phyloP scores from a whole-genome alignment of 73 alveolate genomes.

The Paramecium tetraurelia region DNA sequence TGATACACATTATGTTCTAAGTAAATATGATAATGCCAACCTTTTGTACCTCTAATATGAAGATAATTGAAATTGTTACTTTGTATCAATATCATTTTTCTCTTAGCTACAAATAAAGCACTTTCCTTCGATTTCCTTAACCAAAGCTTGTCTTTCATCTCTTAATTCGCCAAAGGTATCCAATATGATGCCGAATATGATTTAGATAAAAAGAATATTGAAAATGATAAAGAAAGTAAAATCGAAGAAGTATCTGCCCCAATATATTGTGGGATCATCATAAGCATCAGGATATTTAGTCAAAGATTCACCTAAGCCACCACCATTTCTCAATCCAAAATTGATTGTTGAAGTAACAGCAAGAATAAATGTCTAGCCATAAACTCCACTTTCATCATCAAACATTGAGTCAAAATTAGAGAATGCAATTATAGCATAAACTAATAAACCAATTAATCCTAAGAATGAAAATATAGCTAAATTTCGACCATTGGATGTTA shows the following conservation, averaged over 20 bases:
- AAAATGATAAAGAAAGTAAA: conserved; percentile 56
- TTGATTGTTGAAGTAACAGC: conserved; percentile 56
- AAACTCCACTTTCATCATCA: not conserved
- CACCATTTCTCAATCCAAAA: conserved; percentile 60
- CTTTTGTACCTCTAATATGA: conserved; percentile 28
- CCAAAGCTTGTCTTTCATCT: conserved; percentile 56
- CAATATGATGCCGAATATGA: conserved; percentile 58
- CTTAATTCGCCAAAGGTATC: conserved; percentile 63
- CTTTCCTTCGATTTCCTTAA: conserved; percentile 44
- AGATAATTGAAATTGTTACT: not conserved
- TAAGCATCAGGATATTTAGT: not conserved
- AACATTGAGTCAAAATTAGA: not conserved
- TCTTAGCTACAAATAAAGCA: conserved; percentile 44
- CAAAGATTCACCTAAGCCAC: conserved; percentile 46
- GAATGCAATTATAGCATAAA: conserved; percentile 50
- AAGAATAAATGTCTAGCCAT: conserved; percentile 22
- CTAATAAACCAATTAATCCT: conserved; percentile 18
- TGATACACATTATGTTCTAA: conserved; percentile 76
- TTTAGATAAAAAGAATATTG: conserved; percentile 48
- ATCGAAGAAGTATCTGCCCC: conserved; percentile 57
- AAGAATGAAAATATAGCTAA: conserved; percentile 45
- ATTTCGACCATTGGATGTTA: conserved; percentile 51
- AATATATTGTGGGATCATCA: not conserved
- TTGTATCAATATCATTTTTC: conserved; percentile 2
- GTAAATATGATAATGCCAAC: conserved; percentile 67